These are phyloP conservation scores for Vigna nakashimae DNA, from an alignment of 306 rosid genomes.

Conservation along the genomic window DNA sequence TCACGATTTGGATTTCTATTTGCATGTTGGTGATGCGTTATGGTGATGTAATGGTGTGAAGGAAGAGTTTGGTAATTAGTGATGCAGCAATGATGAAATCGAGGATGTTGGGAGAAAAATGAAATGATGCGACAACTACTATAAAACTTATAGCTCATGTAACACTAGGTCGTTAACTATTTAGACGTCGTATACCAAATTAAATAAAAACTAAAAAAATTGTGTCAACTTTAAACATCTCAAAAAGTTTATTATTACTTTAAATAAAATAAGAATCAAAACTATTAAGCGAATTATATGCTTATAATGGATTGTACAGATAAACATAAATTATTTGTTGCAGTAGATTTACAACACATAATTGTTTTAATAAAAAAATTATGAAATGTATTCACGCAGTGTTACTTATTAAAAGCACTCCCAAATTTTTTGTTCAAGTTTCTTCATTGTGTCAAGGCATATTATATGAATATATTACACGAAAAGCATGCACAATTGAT, in stretches of 20 bases:
- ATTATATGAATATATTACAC: slow-evolving; percentile 72
- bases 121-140: accelerated
- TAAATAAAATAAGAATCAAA: no score
- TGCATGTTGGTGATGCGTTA: no score
- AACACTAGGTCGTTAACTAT: accelerated
- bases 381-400: no score
- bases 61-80: no score
- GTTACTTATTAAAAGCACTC: not conserved
- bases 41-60: accelerated
- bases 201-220: no score
- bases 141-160: no score
- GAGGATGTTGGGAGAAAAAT: accelerated
- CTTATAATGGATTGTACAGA: not conserved
- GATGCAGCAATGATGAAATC: accelerated
- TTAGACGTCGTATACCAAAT: no score
- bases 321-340: not conserved
- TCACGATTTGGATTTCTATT: no score
- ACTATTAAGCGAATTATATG: not conserved
- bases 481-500: slow-evolving; percentile 52
- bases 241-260: no score
- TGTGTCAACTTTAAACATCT: no score
- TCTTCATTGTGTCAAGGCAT: slow-evolving; percentile 3
- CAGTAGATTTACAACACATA: not conserved
- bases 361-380: not conserved
- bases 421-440: not conserved